Evolutionary conservation across 768 basidiomycete genomes (phyloP), one percentile per base, ranked within the genome.

Genomic region (Cubamyces sp.): DNA sequence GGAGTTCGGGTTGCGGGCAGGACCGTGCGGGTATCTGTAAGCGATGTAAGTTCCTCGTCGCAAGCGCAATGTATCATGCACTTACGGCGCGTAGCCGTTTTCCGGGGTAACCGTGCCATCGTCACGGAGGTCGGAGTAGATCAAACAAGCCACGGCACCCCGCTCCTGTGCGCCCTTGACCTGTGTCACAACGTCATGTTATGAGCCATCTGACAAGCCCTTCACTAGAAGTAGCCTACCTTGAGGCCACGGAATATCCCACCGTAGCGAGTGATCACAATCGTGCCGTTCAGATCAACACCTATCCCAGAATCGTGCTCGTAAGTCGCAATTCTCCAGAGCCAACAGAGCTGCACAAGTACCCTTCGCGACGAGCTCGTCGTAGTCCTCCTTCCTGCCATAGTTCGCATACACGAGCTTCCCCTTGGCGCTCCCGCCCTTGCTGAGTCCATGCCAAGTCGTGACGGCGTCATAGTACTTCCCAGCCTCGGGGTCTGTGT

Each of bases 381-480:
- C 87, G 59, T 85, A 91, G 66, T 92, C 92, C 12, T 84, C 81
- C 74, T 90, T 88, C 5, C 78, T 78, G 3, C 94, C 93, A 64
- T 93, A 94, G 63, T 92, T 88, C 2, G 84, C 95, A 66, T 92
- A 96, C 18, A 96, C 78, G 28, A 87, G 71, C 62, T 84, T 78
- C 5, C 91, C 91, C 34, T 81, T 78, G 18, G 84, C 94, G 62
- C 88, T 85, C 1, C 96, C 96, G 47, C 84, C 85, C 48, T 81
- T 82, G 67, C 90, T 92, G 14, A 92, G 75, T 4, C 93, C 95
- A 74, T 96, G 94, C 85, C 91, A 98, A n/a, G 90, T 75, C 0
- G 90, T 87, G 15, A 95, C 82, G 21, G 84, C 78, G 60, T 88
- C 79, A 54, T 79, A 81, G 66, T 90, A 87, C 62, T 84, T 81